Base-by-base conservation (phyloP, 148 eudicot species). In the Rhododendron griersonianum region DNA sequence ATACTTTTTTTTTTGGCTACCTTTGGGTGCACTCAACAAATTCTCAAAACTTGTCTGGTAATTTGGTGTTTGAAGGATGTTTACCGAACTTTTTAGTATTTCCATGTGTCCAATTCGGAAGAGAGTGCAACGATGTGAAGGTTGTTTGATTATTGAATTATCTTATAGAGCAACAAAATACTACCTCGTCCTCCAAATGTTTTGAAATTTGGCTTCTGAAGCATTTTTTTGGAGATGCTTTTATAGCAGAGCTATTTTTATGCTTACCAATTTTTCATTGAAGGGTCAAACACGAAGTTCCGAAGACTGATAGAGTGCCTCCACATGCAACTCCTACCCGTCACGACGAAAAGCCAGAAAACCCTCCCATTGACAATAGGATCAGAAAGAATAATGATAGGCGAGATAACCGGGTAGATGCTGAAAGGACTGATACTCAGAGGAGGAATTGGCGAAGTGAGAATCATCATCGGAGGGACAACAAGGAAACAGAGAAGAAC, bases 371-470 rank as follows among this genome's bases (percentile, higher is more conserved):
- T 80, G 95, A 95, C 85, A 90, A 91, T 81, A 90, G 91, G 89
- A 81, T 85, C 15, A 90, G 87, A 53, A 94, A 89, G 87, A 88
- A 73, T 79, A 76, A 74, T 59, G 92, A 94, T 39, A 92, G 90
- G 92, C 91, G 90, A 86, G 95, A 91, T 73, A 91, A 88, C 59
- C 88, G 89, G 80, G 35, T 84, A 47, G 95, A 90, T 84, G 81
- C 11, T 75, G 95, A 93, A 74, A 91, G 86, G 88, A 51, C 86
- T 76, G 96, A 95, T 80, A 3, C 55, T 48, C 99, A 92, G 82
- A 94, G 89, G 88, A 92, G 90, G 89, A 95, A 92, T 83, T 88
- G 95, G 95, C 93, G 92, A 84, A 92, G 87, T 55, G 98, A 95
- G 84, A 93, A 91, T 47, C 19, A 71, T 71, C 76, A 71, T 71